Evolutionary conservation across 176 grass and related monocot species (phyloP).

Genomic region (Ensete ventricosum): DNA sequence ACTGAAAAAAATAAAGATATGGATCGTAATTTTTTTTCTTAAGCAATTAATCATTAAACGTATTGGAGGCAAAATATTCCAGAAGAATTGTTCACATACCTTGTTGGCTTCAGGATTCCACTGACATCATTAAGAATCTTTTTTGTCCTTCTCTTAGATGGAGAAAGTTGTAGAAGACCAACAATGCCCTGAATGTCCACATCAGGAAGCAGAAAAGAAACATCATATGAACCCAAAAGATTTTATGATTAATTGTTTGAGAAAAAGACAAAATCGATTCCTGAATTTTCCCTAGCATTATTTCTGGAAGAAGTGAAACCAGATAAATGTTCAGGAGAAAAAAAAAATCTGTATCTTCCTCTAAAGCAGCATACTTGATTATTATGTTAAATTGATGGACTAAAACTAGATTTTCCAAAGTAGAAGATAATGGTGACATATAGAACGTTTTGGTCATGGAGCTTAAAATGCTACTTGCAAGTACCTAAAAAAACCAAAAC

Average conservation of each 20-base stretch:
- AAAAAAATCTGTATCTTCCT: not conserved
- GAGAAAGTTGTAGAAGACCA: conserved; percentile 19
- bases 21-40: not conserved
- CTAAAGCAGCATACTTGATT: no score
- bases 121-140: conserved; percentile 56
- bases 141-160: conserved; percentile 38
- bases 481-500: no score
- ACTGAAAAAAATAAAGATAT: no score
- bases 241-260: not conserved
- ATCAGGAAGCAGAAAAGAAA: not conserved
- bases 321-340: not conserved
- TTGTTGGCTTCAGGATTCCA: conserved; percentile 70
- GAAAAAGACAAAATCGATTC: not conserved
- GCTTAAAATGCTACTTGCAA: no score
- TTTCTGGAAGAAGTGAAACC: not conserved
- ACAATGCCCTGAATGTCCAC: conserved; percentile 35
- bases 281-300: not conserved
- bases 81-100: conserved; percentile 20
- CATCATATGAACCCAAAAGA: not conserved
- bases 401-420: no score
- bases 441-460: no score
- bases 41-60: not conserved
- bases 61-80: not conserved
- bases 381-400: no score
- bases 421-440: no score